These are phyloP conservation scores for Penicillium bovifimosum DNA, from an alignment of 495 filamentous ascomycete species.

Conservation along the genomic window DNA sequence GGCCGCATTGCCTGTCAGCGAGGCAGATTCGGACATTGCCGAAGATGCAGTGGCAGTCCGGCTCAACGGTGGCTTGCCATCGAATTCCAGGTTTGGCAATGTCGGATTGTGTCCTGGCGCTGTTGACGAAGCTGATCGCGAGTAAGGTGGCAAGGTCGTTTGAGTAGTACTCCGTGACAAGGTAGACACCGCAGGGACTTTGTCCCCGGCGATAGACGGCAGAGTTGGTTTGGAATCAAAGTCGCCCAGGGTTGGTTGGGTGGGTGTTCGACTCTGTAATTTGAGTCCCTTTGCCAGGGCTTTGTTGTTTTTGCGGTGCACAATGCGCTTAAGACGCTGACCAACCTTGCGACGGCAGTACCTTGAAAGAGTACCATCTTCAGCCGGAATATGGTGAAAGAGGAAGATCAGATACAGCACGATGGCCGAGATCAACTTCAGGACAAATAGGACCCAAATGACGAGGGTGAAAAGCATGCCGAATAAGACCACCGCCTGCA, in stretches of 20 bases:
- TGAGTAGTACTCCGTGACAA: conserved; percentile 62
- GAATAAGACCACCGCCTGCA: conserved; percentile 73
- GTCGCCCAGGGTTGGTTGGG: conserved; percentile 45
- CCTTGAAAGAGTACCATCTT: conserved; percentile 69
- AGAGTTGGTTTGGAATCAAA: conserved; percentile 59
- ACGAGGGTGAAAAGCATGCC: conserved; percentile 89
- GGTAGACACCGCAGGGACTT: conserved; percentile 52
- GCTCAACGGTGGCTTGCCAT: conserved; percentile 17
- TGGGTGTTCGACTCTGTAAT: conserved; percentile 53
- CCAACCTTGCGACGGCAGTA: conserved; percentile 92
- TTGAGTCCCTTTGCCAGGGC: conserved; percentile 70
- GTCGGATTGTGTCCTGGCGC: conserved; percentile 12
- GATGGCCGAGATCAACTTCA: conserved; percentile 66
- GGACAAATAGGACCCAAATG: conserved; percentile 77
- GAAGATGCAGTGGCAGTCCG: conserved; percentile 24
- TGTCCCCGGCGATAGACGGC: conserved; percentile 55
- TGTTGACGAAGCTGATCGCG: conserved; percentile 14
- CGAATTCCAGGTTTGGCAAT: conserved; percentile 22
- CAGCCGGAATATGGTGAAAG: conserved; percentile 77
- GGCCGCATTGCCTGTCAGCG: conserved; percentile 18
- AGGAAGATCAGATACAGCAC: conserved; percentile 82
- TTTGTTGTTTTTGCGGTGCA: conserved; percentile 75
- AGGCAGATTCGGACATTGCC: conserved; percentile 21
- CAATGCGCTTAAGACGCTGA: conserved; percentile 70
- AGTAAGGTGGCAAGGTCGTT: conserved; percentile 53